phyloP scores from a whole-genome alignment of 495 filamentous ascomycete species.

The Penicillium riverlandense region DNA sequence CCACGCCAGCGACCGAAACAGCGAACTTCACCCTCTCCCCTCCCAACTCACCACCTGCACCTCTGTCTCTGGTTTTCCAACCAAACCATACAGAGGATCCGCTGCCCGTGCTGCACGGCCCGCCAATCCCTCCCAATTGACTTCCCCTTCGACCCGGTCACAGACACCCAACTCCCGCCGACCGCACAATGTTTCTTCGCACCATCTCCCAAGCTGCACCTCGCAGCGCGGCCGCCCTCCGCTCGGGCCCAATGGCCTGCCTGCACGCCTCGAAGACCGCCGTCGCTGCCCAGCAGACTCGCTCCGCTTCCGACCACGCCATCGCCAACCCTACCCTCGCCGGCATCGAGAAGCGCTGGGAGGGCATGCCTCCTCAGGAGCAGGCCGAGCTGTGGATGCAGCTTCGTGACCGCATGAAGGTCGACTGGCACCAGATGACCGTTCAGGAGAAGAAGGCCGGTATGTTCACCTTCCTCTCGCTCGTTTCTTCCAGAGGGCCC shows the following conservation, averaged over 20 bases:
- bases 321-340: slow-evolving; percentile 96
- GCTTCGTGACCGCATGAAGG: slow-evolving; percentile 96
- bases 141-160: slow-evolving; percentile 24
- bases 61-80: background rate
- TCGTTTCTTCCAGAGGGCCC: too few species aligned
- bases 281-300: slow-evolving; percentile 52
- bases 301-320: slow-evolving; percentile 69
- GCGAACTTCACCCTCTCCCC: slow-evolving; percentile 25
- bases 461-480: slow-evolving; percentile 37
- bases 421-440: slow-evolving; percentile 89
- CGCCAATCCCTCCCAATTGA: slow-evolving; percentile 1
- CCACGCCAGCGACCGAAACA: slow-evolving; percentile 38
- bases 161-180: slow-evolving; percentile 26
- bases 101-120: too few species aligned
- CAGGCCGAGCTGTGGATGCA: slow-evolving; percentile 99
- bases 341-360: slow-evolving; percentile 99
- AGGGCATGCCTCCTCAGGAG: slow-evolving; percentile 92
- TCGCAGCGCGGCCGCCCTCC: slow-evolving; percentile 40
- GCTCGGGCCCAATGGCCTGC: slow-evolving; percentile 32
- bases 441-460: slow-evolving; percentile 97
- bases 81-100: slow-evolving; percentile 1
- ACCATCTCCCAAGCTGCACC: slow-evolving; percentile 37
- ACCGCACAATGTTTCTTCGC: slow-evolving; percentile 44
- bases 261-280: slow-evolving; percentile 50
- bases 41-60: background rate